Base-by-base conservation (phyloP, 1,139 yeast species). In the Saccharomyces hybrid region DNA sequence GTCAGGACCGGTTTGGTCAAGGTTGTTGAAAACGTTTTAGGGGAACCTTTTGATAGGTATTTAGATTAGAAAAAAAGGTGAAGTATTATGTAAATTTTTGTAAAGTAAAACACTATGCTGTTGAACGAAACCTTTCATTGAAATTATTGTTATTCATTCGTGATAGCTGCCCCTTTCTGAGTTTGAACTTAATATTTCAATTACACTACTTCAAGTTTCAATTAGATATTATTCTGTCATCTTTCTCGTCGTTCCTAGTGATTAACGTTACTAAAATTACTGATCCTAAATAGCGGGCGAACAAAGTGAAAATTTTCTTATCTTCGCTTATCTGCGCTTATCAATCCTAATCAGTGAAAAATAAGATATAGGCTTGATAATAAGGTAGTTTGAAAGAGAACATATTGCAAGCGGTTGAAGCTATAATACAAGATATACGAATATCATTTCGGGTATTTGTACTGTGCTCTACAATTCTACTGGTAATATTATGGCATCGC, bases 31-130 rank as follows among this genome's bases (percentile, higher is more conserved):
- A 84, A 82, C 56, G 96, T 90, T 23, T 77, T 95, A 61, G 99
- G 99, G 51, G 99, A 93, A 71, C 95, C 96, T 49, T 79, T 93
- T 59, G 97, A 91, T 67, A 81, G 95, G 71, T 93, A 91, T 67
- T 77, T 93, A 64, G 85, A 84, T 61, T 89, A 76, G 11, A 11
- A 5, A 16, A 20, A 38, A 11, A 38, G 38, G 38, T 32, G 14
- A 32, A 38, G 13, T 9, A 14, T 11, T 38, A 38, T 38, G 20
- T 38, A 38, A 38, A 9, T 16, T 38, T 38, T 7, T 38, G 44
- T 38, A 38, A 16, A 38, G 13, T 38, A 38, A 20, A 16, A 38
- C 8, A 16, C 20, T 38, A 9, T 38, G 13, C 11, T 14, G 5
- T 9, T 16, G n/a, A 38, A 38, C 25, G 13, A 20, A 20, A 5